Conservation (phyloP, 306 rosid genomes). For the Medicago lupulina region DNA sequence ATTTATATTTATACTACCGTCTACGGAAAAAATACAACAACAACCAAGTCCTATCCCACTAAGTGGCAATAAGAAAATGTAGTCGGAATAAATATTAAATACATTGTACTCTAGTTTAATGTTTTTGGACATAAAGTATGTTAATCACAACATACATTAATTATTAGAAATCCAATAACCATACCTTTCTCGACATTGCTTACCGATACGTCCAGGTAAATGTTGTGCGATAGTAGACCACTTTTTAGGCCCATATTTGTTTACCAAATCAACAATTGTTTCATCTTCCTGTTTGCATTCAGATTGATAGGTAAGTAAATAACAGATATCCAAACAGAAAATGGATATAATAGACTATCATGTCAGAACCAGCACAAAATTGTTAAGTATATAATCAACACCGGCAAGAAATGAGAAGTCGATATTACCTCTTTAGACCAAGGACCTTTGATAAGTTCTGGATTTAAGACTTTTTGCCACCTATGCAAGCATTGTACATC, state of each 20-base stretch:
- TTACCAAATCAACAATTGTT: conserved; percentile 72
- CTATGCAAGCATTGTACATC: conserved; percentile 99
- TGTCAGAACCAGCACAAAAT: conserved; percentile 5
- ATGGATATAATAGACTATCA: conserved; percentile 1
- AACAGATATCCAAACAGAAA: conserved; percentile 22
- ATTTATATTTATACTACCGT: background rate
- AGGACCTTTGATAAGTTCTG: conserved; percentile 96
- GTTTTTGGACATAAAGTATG: conserved; percentile 33
- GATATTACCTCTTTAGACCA: conserved; percentile 96
- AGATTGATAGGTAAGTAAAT: conserved; percentile 37
- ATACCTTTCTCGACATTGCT: conserved; percentile 99
- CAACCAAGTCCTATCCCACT: no score
- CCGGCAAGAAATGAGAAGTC: conserved; percentile 19
- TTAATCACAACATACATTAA: conserved; percentile 8
- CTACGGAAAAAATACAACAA: no score
- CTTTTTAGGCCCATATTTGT: conserved; percentile 86
- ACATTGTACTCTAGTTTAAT: conserved; percentile 4
- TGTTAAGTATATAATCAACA: conserved; percentile 24
- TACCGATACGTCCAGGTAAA: conserved; percentile 98
- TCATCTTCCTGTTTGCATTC: conserved; percentile 84
- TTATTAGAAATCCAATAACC: conserved; percentile 31
- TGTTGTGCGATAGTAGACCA: conserved; percentile 95
- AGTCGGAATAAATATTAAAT: background rate
- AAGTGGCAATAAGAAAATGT: background rate
- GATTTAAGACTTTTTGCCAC: conserved; percentile 99